A percentile compares a stretch with the other conserved stretches of the same genome.
These are phyloP conservation scores for Apium graveolens DNA, from an alignment of 129 eudicot genomes.

Conservation along the genomic window DNA sequence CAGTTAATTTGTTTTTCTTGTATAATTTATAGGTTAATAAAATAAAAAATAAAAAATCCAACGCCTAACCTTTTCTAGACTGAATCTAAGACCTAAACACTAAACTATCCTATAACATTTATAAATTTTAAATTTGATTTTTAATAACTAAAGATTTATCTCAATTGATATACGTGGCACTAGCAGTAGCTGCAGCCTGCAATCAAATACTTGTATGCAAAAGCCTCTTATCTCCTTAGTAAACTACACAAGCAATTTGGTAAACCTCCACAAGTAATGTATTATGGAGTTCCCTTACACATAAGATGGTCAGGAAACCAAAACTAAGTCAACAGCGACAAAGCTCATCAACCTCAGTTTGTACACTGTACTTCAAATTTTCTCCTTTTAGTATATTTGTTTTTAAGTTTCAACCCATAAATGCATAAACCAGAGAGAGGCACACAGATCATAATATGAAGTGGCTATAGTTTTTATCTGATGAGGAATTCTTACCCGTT, in stretches of 20 bases:
- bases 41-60: too few species aligned
- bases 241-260: background rate
- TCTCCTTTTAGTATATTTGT: background rate
- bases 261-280: background rate
- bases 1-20: too few species aligned
- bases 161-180: background rate
- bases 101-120: too few species aligned
- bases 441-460: background rate
- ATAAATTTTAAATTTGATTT: background rate
- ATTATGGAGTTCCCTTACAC: too few species aligned
- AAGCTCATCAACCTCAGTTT: background rate
- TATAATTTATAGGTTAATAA: too few species aligned
- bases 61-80: too few species aligned
- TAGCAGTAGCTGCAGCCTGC: background rate
- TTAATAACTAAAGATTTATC: background rate
- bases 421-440: background rate
- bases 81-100: constrained; percentile 46
- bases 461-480: background rate
- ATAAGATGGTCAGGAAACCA: background rate
- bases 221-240: background rate
- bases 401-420: background rate
- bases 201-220: background rate
- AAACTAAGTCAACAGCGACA: background rate
- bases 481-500: constrained; percentile 50
- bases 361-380: background rate